phyloP scores from a whole-genome alignment of 805 yeast genomes.

The Schizosaccharomyces lindneri region DNA sequence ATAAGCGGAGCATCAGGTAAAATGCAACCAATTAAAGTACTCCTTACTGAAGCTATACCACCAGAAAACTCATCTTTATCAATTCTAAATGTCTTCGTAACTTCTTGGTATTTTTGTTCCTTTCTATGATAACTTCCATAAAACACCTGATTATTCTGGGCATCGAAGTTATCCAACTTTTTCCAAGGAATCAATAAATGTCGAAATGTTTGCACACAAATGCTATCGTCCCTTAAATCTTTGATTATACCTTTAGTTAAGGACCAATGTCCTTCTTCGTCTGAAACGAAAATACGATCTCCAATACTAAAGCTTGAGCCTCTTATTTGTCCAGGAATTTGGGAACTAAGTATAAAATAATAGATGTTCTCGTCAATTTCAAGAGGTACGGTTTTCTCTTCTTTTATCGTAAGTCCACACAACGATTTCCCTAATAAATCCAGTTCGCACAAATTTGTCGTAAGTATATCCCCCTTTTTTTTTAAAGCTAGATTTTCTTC shows the following conservation, averaged over 20 bases:
- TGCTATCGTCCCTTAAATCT: background rate
- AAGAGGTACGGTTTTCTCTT: background rate
- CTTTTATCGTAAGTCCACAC: background rate
- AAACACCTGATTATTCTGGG: background rate
- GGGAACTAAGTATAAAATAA: background rate
- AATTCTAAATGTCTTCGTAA: constrained; percentile 18
- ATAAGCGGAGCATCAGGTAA: constrained; percentile 22
- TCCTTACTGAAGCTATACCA: constrained; percentile 54
- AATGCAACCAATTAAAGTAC: constrained; percentile 47
- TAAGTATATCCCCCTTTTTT: constrained; percentile 44
- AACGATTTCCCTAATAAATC: constrained; percentile 29
- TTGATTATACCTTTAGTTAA: constrained; percentile 38
- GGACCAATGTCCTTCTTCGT: constrained; percentile 55
- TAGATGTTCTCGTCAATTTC: background rate
- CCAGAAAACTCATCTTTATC: constrained; percentile 60
- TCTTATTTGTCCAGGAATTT: constrained; percentile 3
- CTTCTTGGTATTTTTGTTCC: constrained; percentile 16
- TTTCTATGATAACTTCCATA: constrained; percentile 5
- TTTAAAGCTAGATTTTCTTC: constrained; percentile 40
- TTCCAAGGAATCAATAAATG: background rate
- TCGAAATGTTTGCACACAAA: background rate
- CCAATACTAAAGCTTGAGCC: constrained; percentile 19
- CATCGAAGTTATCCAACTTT: background rate
- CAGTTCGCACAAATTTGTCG: constrained; percentile 29
- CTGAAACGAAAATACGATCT: constrained; percentile 55